Evolutionary conservation across 495 filamentous ascomycete genomes (phyloP).

Genomic region (Astrocystis sublimbata): DNA sequence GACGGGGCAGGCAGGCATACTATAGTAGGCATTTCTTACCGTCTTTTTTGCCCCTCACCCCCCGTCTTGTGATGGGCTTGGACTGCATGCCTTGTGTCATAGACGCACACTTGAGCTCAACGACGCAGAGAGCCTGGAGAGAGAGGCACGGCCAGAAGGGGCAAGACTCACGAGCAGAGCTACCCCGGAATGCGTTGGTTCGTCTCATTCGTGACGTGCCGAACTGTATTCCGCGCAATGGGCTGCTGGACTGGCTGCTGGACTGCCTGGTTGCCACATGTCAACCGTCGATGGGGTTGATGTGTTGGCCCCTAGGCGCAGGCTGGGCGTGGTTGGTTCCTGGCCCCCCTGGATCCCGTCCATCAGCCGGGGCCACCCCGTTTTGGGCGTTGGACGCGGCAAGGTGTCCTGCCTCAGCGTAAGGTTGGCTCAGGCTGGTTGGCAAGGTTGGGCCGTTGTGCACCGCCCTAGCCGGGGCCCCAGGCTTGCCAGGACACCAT

Average conservation of each 20-base stretch:
- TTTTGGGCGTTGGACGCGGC: conserved; percentile 18
- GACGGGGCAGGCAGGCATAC: neutral
- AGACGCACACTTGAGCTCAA: too few species aligned
- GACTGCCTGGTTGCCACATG: conserved; percentile 21
- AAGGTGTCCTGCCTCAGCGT: conserved; percentile 4
- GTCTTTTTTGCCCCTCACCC: too few species aligned
- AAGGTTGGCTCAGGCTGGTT: too few species aligned
- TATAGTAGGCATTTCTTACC: conserved; percentile 2
- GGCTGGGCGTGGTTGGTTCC: conserved; percentile 20
- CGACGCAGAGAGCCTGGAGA: neutral
- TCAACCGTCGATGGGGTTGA: conserved; percentile 21
- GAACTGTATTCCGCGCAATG: neutral
- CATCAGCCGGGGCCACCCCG: conserved; percentile 17
- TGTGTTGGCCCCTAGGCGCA: conserved; percentile 19
- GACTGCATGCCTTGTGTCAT: conserved; percentile 9
- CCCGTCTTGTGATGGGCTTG: conserved; percentile 11
- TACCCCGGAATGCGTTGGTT: conserved; percentile 11
- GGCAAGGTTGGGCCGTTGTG: conserved; percentile 20
- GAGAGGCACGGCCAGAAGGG: conserved; percentile 4
- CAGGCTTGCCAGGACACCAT: neutral
- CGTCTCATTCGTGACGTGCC: conserved; percentile 9
- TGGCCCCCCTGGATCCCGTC: conserved; percentile 17
- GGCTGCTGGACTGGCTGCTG: neutral
- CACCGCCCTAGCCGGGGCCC: conserved; percentile 15
- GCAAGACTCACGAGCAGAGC: neutral